Percentiles rank a stretch among this genome's conserved stretches.
Conservation (phyloP, 805 yeast species). For the Ogataea pignaliae region DNA sequence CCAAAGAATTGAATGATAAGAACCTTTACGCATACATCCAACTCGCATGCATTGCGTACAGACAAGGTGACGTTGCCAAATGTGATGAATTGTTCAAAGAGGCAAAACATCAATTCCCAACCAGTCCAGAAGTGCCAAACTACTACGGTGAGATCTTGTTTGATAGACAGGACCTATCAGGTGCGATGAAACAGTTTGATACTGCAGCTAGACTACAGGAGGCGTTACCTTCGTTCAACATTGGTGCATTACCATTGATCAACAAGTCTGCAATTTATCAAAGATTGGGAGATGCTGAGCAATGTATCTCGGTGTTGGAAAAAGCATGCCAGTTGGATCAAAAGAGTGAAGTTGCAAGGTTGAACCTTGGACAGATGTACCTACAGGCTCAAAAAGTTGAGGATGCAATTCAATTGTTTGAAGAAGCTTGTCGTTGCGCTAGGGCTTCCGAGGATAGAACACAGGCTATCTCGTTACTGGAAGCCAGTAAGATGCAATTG, state of each 20-base stretch:
- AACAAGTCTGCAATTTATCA: slow-evolving; percentile 79
- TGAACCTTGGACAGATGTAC: slow-evolving; percentile 87
- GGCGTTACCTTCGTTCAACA: slow-evolving; percentile 59
- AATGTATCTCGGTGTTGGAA: slow-evolving; percentile 61
- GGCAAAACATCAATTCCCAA: slow-evolving; percentile 73
- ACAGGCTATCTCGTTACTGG: slow-evolving; percentile 87
- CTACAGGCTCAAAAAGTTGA: slow-evolving; percentile 78
- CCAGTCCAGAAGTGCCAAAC: slow-evolving; percentile 88
- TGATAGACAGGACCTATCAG: slow-evolving; percentile 67
- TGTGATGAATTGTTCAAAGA: slow-evolving; percentile 62
- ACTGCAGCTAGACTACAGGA: slow-evolving; percentile 79
- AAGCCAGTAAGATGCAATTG: slow-evolving; percentile 87
- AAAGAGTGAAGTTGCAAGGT: slow-evolving; percentile 80
- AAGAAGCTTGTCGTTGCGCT: slow-evolving; percentile 75
- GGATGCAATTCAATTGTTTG: slow-evolving; percentile 78
- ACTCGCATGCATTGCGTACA: slow-evolving; percentile 87
- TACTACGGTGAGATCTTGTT: slow-evolving; percentile 92
- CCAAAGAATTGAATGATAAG: slow-evolving; percentile 66
- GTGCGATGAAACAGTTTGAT: slow-evolving; percentile 81
- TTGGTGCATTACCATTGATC: slow-evolving; percentile 85
- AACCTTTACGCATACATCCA: slow-evolving; percentile 88
- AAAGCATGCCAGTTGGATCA: slow-evolving; percentile 83
- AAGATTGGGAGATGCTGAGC: slow-evolving; percentile 48
- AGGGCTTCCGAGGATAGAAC: slow-evolving; percentile 83
- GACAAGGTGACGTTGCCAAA: slow-evolving; percentile 56